Evolutionary conservation across 345 rosid genomes (phyloP).

Genomic region (Boechera stricta): DNA sequence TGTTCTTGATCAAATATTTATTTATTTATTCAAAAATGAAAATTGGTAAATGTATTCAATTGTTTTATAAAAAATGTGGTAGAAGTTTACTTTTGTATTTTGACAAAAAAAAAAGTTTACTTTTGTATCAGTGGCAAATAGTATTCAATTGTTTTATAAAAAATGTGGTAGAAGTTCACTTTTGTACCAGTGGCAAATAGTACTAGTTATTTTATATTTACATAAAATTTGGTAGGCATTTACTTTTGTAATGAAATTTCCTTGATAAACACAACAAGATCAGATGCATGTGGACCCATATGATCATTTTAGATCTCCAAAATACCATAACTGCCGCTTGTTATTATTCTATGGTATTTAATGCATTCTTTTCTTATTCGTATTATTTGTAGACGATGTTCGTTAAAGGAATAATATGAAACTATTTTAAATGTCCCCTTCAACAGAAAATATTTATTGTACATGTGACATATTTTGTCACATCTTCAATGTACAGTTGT

Average conservation of each 20-base stretch:
- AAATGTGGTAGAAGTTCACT: not conserved
- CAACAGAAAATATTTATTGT: conserved; percentile 8
- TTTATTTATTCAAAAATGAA: no score
- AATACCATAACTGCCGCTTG: conserved; percentile 43
- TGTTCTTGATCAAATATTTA: not conserved
- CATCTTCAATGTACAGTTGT: not conserved
- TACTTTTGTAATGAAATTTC: conserved; percentile 35
- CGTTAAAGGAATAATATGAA: not conserved
- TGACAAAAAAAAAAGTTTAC: not conserved
- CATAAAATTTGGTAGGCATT: conserved; percentile 20
- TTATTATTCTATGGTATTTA: conserved; percentile 31
- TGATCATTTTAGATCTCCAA: conserved; percentile 42
- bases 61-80: not conserved
- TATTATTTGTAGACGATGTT: not conserved
- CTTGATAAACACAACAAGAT: conserved; percentile 38
- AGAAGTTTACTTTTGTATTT: not conserved
- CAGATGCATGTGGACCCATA: conserved; percentile 45
- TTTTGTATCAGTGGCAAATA: not conserved
- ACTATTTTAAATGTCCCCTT: conserved; percentile 1
- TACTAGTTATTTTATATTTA: not conserved
- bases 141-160: not conserved
- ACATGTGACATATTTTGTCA: conserved; percentile 23
- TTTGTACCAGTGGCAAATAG: not conserved
- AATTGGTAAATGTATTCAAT: not conserved
- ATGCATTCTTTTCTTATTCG: conserved; percentile 18